Evolutionary conservation across 2,329 filamentous ascomycete species (phyloP).

Genomic region (Aspergillus pseudotamarii): DNA sequence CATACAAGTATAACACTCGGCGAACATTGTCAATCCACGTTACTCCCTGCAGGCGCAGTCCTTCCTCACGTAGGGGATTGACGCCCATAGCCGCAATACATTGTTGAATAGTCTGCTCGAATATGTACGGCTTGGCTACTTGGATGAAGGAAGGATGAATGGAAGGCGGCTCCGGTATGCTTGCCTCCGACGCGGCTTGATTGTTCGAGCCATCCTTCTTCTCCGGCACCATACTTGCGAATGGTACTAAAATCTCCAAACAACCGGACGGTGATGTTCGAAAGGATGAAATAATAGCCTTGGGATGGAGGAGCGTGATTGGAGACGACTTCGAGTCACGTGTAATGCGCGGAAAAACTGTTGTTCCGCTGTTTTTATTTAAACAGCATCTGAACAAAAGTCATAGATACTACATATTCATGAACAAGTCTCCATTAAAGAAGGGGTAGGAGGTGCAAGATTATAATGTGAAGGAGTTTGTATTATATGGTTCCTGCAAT

Average conservation of each 20-base stretch:
- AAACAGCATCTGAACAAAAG: background rate
- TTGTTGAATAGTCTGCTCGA: constrained; percentile 77
- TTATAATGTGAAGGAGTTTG: no score
- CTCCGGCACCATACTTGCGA: constrained; percentile 25
- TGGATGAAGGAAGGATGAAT: constrained; percentile 67
- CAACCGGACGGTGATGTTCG: background rate
- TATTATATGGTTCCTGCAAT: background rate
- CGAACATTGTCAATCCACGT: constrained; percentile 86
- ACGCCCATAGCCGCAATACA: constrained; percentile 70
- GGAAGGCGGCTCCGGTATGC: constrained; percentile 36
- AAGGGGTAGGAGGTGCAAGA: no score
- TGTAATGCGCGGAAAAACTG: background rate
- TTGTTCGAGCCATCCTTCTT: constrained; percentile 20
- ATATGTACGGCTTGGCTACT: constrained; percentile 73
- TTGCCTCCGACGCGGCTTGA: constrained; percentile 15
- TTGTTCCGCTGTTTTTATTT: background rate
- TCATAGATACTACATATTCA: background rate
- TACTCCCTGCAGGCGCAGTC: constrained; percentile 79
- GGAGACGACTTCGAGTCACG: background rate
- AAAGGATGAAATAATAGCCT: constrained; percentile 7
- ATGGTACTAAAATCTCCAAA: constrained; percentile 5
- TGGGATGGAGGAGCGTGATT: constrained; percentile 12
- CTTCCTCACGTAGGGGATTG: constrained; percentile 78
- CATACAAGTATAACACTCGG: constrained; percentile 75
- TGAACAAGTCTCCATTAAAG: background rate